phyloP scores from a whole-genome alignment of 257 asterid genomes.

The Solanum etuberosum region DNA sequence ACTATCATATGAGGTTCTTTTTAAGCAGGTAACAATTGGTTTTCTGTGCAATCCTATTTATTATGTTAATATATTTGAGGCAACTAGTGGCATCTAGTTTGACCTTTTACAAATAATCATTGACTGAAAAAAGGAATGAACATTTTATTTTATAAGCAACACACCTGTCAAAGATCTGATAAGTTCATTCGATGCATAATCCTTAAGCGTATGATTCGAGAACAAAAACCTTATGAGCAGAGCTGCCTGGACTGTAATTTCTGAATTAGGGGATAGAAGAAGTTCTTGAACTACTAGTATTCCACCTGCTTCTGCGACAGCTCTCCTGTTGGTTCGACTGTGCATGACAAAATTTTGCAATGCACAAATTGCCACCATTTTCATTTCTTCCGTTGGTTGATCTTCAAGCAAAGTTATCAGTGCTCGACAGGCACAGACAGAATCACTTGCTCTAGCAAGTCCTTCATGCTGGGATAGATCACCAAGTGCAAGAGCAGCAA shows the following conservation, averaged over 20 bases:
- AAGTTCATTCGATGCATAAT: conserved; percentile 66
- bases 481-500: conserved; percentile 81
- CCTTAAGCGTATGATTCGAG: conserved; percentile 85
- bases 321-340: conserved; percentile 80
- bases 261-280: conserved; percentile 51
- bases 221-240: conserved; percentile 56
- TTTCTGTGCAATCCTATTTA: background rate
- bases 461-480: conserved; percentile 90
- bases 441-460: conserved; percentile 64
- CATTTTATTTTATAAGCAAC: background rate
- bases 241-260: conserved; percentile 57
- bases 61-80: background rate
- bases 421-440: conserved; percentile 75
- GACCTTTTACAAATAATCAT: background rate
- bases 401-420: conserved; percentile 48
- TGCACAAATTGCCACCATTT: conserved; percentile 73
- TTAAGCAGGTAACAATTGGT: background rate
- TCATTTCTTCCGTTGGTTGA: conserved; percentile 71
- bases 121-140: background rate
- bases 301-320: conserved; percentile 81
- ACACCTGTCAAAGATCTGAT: conserved; percentile 71
- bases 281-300: conserved; percentile 63
- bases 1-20: background rate
- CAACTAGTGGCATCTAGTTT: background rate
- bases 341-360: conserved; percentile 74